Evolutionary conservation across 371 early-diverging fungal species (phyloP).

Genomic region (Nematocida sp.): DNA sequence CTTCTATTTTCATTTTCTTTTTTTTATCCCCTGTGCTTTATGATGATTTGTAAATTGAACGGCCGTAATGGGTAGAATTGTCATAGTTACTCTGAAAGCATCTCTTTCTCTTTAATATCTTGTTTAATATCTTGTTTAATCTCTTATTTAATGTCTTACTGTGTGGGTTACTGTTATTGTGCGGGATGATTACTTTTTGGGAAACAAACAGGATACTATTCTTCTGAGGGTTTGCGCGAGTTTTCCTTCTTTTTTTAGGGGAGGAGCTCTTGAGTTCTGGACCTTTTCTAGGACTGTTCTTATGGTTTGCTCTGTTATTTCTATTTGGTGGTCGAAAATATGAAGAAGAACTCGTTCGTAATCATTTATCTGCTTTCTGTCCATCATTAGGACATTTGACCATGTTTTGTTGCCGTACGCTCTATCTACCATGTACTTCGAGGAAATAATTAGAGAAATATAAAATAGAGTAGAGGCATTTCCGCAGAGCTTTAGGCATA

Average conservation of each 20-base stretch:
- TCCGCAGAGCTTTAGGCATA: conserved; percentile 13
- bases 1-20: conserved; percentile 24
- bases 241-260: conserved; percentile 29
- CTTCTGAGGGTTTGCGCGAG: conserved; percentile 18
- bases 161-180: background rate
- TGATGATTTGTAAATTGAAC: conserved; percentile 40
- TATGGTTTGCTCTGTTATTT: background rate
- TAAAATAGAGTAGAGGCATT: conserved; percentile 32
- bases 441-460: conserved; percentile 40
- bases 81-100: conserved; percentile 58
- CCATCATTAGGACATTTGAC: conserved; percentile 50
- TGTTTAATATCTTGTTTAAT: conserved; percentile 1
- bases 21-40: conserved; percentile 40
- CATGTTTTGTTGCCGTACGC: conserved; percentile 49
- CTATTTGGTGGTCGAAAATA: conserved; percentile 28
- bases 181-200: background rate
- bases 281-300: conserved; percentile 2
- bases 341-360: conserved; percentile 29
- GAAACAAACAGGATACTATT: conserved; percentile 24
- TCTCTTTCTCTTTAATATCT: conserved; percentile 36
- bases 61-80: conserved; percentile 12
- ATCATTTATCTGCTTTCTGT: conserved; percentile 10
- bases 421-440: conserved; percentile 47
- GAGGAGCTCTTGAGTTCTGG: background rate
- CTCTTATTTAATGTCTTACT: background rate